Evolutionary conservation across 257 asterid species (phyloP).

Genomic region (Nicotiana obtusifolia): DNA sequence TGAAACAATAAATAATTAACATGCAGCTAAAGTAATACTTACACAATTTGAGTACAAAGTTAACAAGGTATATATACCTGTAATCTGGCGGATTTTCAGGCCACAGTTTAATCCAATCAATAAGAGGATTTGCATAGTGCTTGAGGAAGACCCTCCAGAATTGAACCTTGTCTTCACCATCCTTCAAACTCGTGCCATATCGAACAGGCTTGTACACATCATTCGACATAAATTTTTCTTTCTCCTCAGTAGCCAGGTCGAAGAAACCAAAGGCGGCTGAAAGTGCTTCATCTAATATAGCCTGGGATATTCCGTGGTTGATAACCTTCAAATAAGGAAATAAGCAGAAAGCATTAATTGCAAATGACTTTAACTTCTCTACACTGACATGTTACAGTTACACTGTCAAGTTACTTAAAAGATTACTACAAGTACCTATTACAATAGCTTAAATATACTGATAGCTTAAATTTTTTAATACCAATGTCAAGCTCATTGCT

Average conservation of each 20-base stretch:
- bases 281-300: constrained; percentile 32
- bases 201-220: constrained; percentile 36
- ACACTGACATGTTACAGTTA: not conserved
- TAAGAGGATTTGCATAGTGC: constrained; percentile 46
- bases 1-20: not conserved
- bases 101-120: constrained; percentile 40
- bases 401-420: too few relatives aligned
- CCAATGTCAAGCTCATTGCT: not conserved
- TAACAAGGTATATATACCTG: constrained; percentile 20
- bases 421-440: too few relatives aligned
- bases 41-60: not conserved
- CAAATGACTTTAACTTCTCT: not conserved
- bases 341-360: not conserved
- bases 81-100: constrained; percentile 36
- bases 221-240: constrained; percentile 32
- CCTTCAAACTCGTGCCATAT: constrained; percentile 38
- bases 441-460: too few relatives aligned
- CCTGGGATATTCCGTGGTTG: constrained; percentile 41
- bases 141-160: constrained; percentile 51
- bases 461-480: too few relatives aligned
- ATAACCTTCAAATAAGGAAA: constrained; percentile 20
- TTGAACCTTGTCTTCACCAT: constrained; percentile 32
- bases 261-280: constrained; percentile 29
- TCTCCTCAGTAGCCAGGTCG: constrained; percentile 24
- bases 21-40: not conserved